phyloP scores from a whole-genome alignment of 495 filamentous ascomycete species.

The Tuber aestivum region DNA sequence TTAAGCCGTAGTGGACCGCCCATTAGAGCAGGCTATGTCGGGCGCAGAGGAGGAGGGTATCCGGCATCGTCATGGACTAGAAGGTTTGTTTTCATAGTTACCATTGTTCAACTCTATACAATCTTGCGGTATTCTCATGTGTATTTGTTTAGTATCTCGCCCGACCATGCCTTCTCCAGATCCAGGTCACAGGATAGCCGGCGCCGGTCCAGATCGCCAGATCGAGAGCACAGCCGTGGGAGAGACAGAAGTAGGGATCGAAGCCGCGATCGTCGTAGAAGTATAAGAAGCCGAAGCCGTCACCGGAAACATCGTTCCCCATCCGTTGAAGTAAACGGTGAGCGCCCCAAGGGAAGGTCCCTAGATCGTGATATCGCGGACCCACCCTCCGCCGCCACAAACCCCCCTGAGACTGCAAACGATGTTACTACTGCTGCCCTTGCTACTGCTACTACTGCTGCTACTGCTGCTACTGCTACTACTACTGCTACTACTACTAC shows the following conservation, averaged over 20 bases:
- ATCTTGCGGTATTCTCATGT: slow-evolving; percentile 25
- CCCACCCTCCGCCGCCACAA: slow-evolving; percentile 22
- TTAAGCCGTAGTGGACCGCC: slow-evolving; percentile 46
- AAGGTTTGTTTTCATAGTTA: slow-evolving; percentile 36
- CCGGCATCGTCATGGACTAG: slow-evolving; percentile 32
- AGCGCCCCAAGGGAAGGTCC: slow-evolving; percentile 21
- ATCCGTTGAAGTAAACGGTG: slow-evolving; percentile 28
- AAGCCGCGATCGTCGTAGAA: slow-evolving; percentile 43
- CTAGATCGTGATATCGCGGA: slow-evolving; percentile 28
- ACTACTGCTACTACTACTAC: background rate
- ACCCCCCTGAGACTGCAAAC: slow-evolving; percentile 1
- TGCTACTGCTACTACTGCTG: background rate
- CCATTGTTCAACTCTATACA: slow-evolving; percentile 4
- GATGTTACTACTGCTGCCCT: background rate
- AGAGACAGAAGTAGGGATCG: slow-evolving; percentile 36
- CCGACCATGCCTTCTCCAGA: slow-evolving; percentile 25
- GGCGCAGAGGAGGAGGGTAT: slow-evolving; percentile 35
- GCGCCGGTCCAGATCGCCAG: slow-evolving; percentile 32
- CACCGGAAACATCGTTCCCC: slow-evolving; percentile 42
- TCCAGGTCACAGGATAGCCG: slow-evolving; percentile 21
- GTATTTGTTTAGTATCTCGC: slow-evolving; percentile 28
- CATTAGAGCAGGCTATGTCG: slow-evolving; percentile 26
- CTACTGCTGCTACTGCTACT: background rate
- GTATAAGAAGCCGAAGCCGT: slow-evolving; percentile 44
- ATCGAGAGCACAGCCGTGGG: slow-evolving; percentile 31